Evolutionary conservation across 306 rosid genomes (phyloP).

Genomic region (Cucumis cinereus): DNA sequence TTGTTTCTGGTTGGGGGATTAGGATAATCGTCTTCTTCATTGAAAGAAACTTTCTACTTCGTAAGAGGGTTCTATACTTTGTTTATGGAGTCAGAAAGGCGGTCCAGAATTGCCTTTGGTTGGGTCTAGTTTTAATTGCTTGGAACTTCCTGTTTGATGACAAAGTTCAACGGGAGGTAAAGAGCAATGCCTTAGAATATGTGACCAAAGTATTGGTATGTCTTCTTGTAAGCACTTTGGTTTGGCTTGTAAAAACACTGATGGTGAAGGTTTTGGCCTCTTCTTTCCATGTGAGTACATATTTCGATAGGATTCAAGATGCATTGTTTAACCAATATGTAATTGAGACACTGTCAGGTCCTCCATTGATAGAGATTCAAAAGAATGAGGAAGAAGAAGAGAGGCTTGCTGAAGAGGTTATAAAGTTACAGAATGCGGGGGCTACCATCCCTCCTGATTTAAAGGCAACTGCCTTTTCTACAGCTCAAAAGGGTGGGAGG

Average conservation of each 20-base stretch:
- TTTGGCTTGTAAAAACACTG: constrained; percentile 70
- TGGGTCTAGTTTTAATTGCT: constrained; percentile 65
- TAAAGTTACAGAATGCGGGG: constrained; percentile 73
- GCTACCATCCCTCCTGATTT: constrained; percentile 66
- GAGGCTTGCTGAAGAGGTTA: constrained; percentile 56
- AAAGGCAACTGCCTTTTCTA: constrained; percentile 27
- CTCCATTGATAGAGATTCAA: constrained; percentile 45
- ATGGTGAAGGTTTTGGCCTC: constrained; percentile 71
- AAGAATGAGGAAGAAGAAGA: constrained; percentile 65
- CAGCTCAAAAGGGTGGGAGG: constrained; percentile 24
- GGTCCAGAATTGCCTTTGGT: constrained; percentile 71
- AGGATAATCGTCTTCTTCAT: constrained; percentile 42
- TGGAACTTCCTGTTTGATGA: constrained; percentile 69
- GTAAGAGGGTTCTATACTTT: constrained; percentile 65
- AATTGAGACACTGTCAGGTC: constrained; percentile 72
- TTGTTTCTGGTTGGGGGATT: constrained; percentile 76
- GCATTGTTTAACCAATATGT: constrained; percentile 69
- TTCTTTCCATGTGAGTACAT: constrained; percentile 66
- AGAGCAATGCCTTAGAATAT: constrained; percentile 17
- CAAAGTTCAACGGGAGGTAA: constrained; percentile 54
- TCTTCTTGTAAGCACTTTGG: constrained; percentile 51
- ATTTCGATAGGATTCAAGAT: constrained; percentile 81
- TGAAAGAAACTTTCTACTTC: constrained; percentile 63
- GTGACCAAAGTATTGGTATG: constrained; percentile 56
- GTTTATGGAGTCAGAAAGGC: constrained; percentile 68